Conservation (phyloP, 2,329 filamentous ascomycete species). For the Amauroascus niger region DNA sequence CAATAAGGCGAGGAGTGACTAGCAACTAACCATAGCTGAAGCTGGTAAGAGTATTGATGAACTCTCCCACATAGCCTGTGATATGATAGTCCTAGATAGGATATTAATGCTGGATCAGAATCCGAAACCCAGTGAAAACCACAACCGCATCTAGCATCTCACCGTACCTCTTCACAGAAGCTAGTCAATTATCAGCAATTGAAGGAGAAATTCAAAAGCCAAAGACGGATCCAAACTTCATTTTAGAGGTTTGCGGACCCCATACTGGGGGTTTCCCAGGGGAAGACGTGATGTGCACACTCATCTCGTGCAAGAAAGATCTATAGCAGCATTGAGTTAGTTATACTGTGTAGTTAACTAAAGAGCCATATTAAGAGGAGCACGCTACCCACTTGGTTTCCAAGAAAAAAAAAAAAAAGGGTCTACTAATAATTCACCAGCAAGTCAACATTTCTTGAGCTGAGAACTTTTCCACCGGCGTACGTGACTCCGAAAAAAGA, state of each 20-base stretch:
- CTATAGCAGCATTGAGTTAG: not conserved
- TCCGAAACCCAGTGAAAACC: not conserved
- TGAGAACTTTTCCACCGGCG: too few species aligned
- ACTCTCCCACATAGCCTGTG: conserved; percentile 20
- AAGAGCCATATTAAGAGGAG: not conserved
- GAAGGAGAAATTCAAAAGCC: not conserved
- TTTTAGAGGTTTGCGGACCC: conserved; percentile 14
- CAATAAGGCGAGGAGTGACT: not conserved
- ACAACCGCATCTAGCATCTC: not conserved
- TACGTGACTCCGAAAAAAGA: too few species aligned
- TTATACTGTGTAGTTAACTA: not conserved
- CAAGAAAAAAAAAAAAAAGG: too few species aligned
- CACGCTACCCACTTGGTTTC: not conserved
- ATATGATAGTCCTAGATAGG: conserved; percentile 20
- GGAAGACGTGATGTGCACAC: conserved; percentile 12
- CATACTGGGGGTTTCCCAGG: conserved; percentile 7
- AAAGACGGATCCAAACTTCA: conserved; percentile 10
- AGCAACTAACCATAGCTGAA: conserved; percentile 18
- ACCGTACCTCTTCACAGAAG: conserved; percentile 15
- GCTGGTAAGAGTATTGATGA: conserved; percentile 23
- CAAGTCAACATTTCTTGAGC: too few species aligned
- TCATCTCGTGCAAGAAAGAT: conserved; percentile 3
- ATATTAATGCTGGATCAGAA: not conserved
- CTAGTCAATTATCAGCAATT: conserved; percentile 10
- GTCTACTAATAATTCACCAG: too few species aligned